Evolutionary conservation across 768 basidiomycete species (phyloP).

Genomic region (Boletus subparvulus): DNA sequence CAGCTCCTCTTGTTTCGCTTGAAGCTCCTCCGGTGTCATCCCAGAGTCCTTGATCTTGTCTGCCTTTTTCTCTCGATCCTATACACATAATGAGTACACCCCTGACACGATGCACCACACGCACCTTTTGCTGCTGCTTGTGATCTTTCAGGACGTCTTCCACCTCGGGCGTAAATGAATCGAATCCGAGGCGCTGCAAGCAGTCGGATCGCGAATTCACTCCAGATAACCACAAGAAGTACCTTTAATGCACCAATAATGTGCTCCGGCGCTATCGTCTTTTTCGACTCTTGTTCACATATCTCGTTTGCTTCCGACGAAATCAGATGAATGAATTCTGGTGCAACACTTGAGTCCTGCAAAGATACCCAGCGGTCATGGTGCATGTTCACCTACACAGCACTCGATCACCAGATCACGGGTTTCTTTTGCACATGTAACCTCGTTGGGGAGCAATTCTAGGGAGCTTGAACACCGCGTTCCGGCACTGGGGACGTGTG

Average conservation of each 20-base stretch:
- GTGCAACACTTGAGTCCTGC: conserved; percentile 13
- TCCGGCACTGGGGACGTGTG: neutral
- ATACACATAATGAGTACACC: conserved; percentile 9
- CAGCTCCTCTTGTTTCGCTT: conserved; percentile 83
- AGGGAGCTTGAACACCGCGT: conserved; percentile 13
- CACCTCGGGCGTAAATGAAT: conserved; percentile 85
- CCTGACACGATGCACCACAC: conserved; percentile 15
- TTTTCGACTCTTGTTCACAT: conserved; percentile 97
- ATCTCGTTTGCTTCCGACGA: conserved; percentile 98
- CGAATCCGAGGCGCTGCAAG: conserved; percentile 84
- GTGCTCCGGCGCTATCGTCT: conserved; percentile 98
- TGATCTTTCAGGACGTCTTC: conserved; percentile 94
- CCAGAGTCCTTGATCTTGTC: conserved; percentile 88
- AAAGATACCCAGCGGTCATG: conserved; percentile 2
- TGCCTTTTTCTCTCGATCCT: conserved; percentile 92
- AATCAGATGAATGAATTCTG: conserved; percentile 98
- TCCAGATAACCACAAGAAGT: conserved; percentile 15
- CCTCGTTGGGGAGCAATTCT: conserved; percentile 89
- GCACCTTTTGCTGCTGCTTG: conserved; percentile 91
- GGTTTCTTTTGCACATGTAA: conserved; percentile 92
- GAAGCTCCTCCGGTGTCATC: conserved; percentile 86
- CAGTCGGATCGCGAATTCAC: conserved; percentile 7
- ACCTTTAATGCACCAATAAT: conserved; percentile 91
- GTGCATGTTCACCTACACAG: conserved; percentile 87
- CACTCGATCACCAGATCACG: conserved; percentile 97